Conservation (phyloP, 1,139 yeast species). For the Scheffersomyces quercinus region DNA sequence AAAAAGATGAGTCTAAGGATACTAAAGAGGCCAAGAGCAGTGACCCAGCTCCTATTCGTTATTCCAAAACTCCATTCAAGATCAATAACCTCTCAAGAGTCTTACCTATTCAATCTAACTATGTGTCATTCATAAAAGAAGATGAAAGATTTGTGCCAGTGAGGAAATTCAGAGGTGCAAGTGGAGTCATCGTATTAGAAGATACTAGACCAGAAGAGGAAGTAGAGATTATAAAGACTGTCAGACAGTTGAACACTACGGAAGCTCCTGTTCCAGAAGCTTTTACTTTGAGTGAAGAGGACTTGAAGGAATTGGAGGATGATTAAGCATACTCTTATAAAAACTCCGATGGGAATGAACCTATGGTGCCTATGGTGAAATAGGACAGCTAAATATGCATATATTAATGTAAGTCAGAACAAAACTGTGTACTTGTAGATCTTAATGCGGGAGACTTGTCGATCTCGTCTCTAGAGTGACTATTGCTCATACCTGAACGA, state of each 20-base stretch:
- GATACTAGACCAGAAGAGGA: conserved; percentile 72
- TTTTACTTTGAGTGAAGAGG: conserved; percentile 62
- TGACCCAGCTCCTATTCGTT: conserved; percentile 38
- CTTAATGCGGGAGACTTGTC: no score
- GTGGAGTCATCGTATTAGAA: conserved; percentile 78
- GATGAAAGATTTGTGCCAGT: conserved; percentile 82
- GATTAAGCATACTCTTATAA: conserved; percentile 1
- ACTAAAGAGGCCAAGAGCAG: conserved; percentile 23
- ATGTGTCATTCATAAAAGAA: conserved; percentile 66
- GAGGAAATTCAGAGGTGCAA: conserved; percentile 72
- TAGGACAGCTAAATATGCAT: no score
- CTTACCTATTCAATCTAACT: conserved; percentile 85
- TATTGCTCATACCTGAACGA: background rate
- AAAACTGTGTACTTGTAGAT: no score
- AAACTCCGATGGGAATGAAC: no score
- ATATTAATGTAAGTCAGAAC: no score
- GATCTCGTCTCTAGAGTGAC: no score
- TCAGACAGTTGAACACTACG: conserved; percentile 75
- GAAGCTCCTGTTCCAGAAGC: conserved; percentile 95
- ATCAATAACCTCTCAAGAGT: conserved; percentile 84
- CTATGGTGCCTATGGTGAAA: no score
- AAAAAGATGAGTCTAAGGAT: conserved; percentile 23
- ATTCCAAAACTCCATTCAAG: conserved; percentile 62
- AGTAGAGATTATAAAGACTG: conserved; percentile 72
- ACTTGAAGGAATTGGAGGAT: conserved; percentile 38